Conservation (phyloP, 1,284 basidiomycete genomes). For the Tylopilus orsonianus region DNA sequence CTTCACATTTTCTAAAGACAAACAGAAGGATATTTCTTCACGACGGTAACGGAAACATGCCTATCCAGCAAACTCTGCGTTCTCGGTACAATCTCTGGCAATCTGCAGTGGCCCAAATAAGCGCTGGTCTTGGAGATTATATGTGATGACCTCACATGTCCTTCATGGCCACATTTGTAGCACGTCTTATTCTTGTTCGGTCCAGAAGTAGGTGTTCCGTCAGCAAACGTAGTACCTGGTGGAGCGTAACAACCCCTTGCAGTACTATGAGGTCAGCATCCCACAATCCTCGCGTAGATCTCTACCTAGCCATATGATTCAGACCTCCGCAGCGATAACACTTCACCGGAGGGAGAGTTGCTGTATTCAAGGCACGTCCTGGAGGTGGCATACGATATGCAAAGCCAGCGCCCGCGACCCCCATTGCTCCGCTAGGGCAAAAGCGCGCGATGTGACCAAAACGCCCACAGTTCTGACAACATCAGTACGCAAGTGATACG, state of each 20-base stretch:
- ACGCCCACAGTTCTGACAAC: conserved; percentile 68
- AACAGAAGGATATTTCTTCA: conserved; percentile 12
- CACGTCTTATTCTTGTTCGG: conserved; percentile 73
- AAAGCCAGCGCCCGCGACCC: conserved; percentile 46
- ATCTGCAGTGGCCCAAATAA: conserved; percentile 47
- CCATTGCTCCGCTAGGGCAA: conserved; percentile 55
- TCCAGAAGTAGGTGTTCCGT: conserved; percentile 42
- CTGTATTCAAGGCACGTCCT: conserved; percentile 70
- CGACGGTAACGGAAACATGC: conserved; percentile 7
- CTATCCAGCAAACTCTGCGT: conserved; percentile 45
- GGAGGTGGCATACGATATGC: conserved; percentile 68
- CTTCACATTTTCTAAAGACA: conserved; percentile 14
- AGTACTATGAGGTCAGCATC: conserved; percentile 8
- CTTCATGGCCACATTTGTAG: conserved; percentile 83
- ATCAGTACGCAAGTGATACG: conserved; percentile 13
- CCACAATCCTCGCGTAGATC: neutral
- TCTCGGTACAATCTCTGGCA: conserved; percentile 76
- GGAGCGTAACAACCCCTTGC: conserved; percentile 76
- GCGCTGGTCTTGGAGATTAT: neutral
- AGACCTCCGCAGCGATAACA: conserved; percentile 82
- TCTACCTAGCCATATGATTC: conserved; percentile 78
- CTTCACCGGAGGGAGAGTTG: conserved; percentile 76
- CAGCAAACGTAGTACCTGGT: conserved; percentile 53
- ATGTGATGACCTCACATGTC: conserved; percentile 58
- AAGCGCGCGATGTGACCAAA: conserved; percentile 77